A percentile compares a stretch with the other conserved stretches of the same genome.
phyloP scores from a whole-genome alignment of 2,329 filamentous ascomycete species.

The Pyrenophora seminiperda region DNA sequence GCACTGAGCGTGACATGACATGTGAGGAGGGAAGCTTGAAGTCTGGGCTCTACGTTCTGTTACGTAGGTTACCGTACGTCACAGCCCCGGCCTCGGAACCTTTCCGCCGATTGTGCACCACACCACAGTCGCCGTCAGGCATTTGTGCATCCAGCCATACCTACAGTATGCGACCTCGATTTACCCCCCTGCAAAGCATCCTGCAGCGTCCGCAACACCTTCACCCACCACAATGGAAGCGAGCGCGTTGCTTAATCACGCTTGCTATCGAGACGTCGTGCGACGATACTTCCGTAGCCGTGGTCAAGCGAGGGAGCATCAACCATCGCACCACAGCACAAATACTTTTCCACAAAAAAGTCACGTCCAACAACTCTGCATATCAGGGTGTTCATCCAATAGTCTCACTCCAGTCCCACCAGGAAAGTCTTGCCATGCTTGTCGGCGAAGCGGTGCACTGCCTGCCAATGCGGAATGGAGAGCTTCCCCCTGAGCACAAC shows the following conservation, averaged over 20 bases:
- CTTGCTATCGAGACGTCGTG: slow-evolving; percentile 85
- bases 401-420: slow-evolving; percentile 76
- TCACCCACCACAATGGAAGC: slow-evolving; percentile 8
- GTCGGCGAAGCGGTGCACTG: slow-evolving; percentile 65
- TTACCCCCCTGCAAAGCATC: slow-evolving; percentile 11
- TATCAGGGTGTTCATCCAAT: slow-evolving; percentile 82
- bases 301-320: slow-evolving; percentile 65
- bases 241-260: slow-evolving; percentile 46
- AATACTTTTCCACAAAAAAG: slow-evolving; percentile 78
- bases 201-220: slow-evolving; percentile 7
- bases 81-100: slow-evolving; percentile 6
- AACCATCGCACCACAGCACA: slow-evolving; percentile 49
- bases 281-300: slow-evolving; percentile 89
- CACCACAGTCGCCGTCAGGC: neutral
- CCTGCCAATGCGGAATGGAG: slow-evolving; percentile 52
- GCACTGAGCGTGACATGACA: slow-evolving; percentile 3
- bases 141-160: neutral
- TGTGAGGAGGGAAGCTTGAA: slow-evolving; percentile 10
- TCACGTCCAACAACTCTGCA: slow-evolving; percentile 77
- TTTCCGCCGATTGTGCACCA: slow-evolving; percentile 6
- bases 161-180: slow-evolving; percentile 31
- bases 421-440: slow-evolving; percentile 69
- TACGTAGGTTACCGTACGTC: slow-evolving; percentile 17
- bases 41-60: slow-evolving; percentile 13
- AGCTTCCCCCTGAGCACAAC: neutral